These are phyloP conservation scores for Mycena capillaripes DNA, from an alignment of 768 basidiomycete species.

Conservation along the genomic window DNA sequence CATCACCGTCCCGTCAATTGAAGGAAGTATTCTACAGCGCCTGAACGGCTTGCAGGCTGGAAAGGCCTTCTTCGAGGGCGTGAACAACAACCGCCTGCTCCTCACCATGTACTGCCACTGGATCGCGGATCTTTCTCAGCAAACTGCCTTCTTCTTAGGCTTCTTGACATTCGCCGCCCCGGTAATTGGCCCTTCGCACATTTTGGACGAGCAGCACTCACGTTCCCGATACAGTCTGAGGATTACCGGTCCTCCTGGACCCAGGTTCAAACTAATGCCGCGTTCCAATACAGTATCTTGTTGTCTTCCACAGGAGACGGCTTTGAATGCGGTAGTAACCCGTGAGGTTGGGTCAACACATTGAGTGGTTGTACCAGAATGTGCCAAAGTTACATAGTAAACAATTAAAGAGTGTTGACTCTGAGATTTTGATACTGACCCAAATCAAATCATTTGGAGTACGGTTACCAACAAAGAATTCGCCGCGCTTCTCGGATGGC, in stretches of 20 bases:
- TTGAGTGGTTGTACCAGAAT: no score
- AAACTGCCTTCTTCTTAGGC: neutral
- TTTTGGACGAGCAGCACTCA: neutral
- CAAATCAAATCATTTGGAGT: no score
- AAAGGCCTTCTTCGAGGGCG: constrained; percentile 22
- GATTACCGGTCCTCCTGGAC: constrained; percentile 11
- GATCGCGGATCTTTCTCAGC: constrained; percentile 10
- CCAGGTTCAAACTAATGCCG: neutral
- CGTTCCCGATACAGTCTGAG: neutral
- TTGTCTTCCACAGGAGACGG: constrained; percentile 20
- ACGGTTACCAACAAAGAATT: no score
- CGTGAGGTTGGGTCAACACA: no score
- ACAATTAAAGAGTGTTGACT: no score
- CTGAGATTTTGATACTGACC: no score
- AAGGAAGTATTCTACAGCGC: neutral
- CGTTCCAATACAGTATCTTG: constrained; percentile 6
- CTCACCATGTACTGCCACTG: constrained; percentile 20
- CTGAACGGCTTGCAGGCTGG: constrained; percentile 14
- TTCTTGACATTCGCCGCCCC: neutral
- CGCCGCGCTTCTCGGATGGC: no score
- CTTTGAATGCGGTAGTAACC: constrained; percentile 10
- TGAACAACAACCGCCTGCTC: constrained; percentile 16
- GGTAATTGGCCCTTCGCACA: neutral
- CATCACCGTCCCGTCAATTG: constrained; percentile 9
- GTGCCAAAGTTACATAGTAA: no score